A percentile compares a stretch with the other conserved stretches of the same genome.
Evolutionary conservation across 73 alveolate species (phyloP).

Genomic region (Loxodes magnus): DNA sequence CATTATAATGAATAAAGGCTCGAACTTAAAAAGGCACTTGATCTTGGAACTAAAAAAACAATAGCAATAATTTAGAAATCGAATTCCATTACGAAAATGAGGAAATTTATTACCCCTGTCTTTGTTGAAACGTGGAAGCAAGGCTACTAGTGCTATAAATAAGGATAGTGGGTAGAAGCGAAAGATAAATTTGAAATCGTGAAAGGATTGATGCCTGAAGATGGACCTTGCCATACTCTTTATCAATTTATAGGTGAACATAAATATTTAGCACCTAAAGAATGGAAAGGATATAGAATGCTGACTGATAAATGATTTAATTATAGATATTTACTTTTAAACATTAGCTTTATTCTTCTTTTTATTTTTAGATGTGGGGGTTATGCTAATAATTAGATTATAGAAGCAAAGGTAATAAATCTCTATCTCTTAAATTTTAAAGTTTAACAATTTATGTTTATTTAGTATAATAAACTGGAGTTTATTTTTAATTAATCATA

Average conservation of each 20-base stretch:
- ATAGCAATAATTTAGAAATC: not conserved
- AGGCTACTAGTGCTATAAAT: slow-evolving; percentile 20
- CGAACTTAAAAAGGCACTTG: not conserved
- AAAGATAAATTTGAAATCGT: slow-evolving; percentile 26
- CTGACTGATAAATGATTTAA: too few relatives aligned
- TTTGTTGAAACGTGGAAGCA: slow-evolving; percentile 12
- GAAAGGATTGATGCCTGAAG: slow-evolving; percentile 23
- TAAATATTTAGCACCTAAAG: slow-evolving; percentile 11
- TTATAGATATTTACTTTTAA: too few relatives aligned
- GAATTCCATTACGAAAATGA: slow-evolving; percentile 12
- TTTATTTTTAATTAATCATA: too few relatives aligned
- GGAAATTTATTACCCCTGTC: slow-evolving; percentile 11
- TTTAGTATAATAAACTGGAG: too few relatives aligned
- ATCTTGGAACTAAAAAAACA: not conserved
- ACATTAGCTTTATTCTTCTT: too few relatives aligned
- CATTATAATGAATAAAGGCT: not conserved
- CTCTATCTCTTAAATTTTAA: too few relatives aligned
- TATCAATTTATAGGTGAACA: slow-evolving; percentile 25
- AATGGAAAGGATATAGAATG: slow-evolving; percentile 14
- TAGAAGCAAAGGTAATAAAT: too few relatives aligned
- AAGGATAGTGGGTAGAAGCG: slow-evolving; percentile 48
- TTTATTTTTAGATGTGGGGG: too few relatives aligned
- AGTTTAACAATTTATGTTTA: too few relatives aligned
- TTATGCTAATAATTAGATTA: too few relatives aligned
- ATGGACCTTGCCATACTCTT: slow-evolving; percentile 29